Percentiles rank a stretch among this genome's conserved stretches.
Conservation (phyloP, 441 rosid genomes). For the Bruguiera hainesii region DNA sequence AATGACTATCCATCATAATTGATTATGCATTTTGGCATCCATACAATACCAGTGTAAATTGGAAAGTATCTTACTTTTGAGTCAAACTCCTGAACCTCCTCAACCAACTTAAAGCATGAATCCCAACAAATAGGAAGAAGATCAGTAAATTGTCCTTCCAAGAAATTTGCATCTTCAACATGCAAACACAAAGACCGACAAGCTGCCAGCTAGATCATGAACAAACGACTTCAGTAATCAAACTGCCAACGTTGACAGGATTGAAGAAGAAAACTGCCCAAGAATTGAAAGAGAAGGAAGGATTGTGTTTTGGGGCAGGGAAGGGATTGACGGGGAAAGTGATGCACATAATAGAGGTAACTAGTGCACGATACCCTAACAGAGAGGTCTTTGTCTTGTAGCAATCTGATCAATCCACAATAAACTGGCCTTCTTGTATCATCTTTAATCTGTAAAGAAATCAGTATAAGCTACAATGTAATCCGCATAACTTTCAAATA, state of each 20-base stretch:
- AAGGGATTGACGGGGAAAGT: slow-evolving; percentile 6
- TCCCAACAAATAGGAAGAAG: slow-evolving; percentile 93
- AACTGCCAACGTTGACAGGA: slow-evolving; percentile 12
- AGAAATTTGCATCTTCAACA: slow-evolving; percentile 96
- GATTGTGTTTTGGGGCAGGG: background rate
- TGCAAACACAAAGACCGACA: slow-evolving; percentile 91
- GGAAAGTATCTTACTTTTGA: slow-evolving; percentile 62
- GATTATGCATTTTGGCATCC: background rate
- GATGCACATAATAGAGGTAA: slow-evolving; percentile 1
- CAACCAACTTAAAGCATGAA: slow-evolving; percentile 85
- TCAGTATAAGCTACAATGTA: slow-evolving; percentile 24
- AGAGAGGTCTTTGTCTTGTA: slow-evolving; percentile 80
- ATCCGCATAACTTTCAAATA: background rate
- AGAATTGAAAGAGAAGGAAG: background rate
- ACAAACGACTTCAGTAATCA: slow-evolving; percentile 28
- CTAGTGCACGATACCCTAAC: slow-evolving; percentile 66
- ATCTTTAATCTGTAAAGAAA: slow-evolving; percentile 69
- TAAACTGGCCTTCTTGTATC: slow-evolving; percentile 89
- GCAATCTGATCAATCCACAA: slow-evolving; percentile 79
- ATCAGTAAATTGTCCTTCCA: slow-evolving; percentile 68
- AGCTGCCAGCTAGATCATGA: slow-evolving; percentile 79
- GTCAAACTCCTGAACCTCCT: slow-evolving; percentile 98
- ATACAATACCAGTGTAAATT: background rate
- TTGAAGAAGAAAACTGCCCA: slow-evolving; percentile 6
- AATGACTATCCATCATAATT: background rate